phyloP scores from a whole-genome alignment of 2,329 filamentous ascomycete genomes.

The Coniochaeta hoffmannii region DNA sequence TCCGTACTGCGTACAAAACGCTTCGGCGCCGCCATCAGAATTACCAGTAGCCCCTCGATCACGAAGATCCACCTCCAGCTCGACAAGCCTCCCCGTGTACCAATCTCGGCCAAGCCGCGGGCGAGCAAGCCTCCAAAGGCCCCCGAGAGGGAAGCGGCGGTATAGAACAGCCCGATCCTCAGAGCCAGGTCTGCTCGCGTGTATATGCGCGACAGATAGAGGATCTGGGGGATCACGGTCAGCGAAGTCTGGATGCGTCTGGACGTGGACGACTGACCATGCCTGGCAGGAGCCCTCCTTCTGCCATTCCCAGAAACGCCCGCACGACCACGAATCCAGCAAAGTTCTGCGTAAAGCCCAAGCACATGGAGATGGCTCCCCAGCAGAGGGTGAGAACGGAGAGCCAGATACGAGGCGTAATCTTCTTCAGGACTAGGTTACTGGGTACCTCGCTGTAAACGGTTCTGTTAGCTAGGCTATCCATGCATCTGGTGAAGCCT shows the following conservation, averaged over 20 bases:
- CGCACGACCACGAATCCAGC: slow-evolving; percentile 54
- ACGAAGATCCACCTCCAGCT: slow-evolving; percentile 56
- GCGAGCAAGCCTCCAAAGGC: slow-evolving; percentile 46
- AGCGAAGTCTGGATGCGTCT: background rate
- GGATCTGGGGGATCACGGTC: slow-evolving; percentile 8
- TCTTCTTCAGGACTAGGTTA: slow-evolving; percentile 5
- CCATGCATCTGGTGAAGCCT: background rate
- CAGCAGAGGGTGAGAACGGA: background rate
- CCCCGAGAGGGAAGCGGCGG: slow-evolving; percentile 56
- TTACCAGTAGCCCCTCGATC: background rate
- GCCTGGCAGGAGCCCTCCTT: slow-evolving; percentile 59
- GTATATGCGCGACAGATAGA: slow-evolving; percentile 60
- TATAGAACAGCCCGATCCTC: slow-evolving; percentile 62
- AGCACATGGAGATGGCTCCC: slow-evolving; percentile 40
- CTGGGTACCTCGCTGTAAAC: slow-evolving; percentile 2
- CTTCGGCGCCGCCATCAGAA: background rate
- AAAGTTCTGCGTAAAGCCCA: slow-evolving; percentile 45
- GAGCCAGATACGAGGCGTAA: slow-evolving; percentile 5
- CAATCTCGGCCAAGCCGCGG: slow-evolving; percentile 34
- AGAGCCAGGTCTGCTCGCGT: slow-evolving; percentile 51
- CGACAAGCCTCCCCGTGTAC: slow-evolving; percentile 40
- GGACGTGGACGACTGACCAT: slow-evolving; percentile 36
- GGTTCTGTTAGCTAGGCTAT: background rate
- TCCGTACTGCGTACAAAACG: slow-evolving; percentile 5
- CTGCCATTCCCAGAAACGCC: slow-evolving; percentile 53